Conservation (phyloP, 306 rosid genomes). For the Astragalus membranaceus region DNA sequence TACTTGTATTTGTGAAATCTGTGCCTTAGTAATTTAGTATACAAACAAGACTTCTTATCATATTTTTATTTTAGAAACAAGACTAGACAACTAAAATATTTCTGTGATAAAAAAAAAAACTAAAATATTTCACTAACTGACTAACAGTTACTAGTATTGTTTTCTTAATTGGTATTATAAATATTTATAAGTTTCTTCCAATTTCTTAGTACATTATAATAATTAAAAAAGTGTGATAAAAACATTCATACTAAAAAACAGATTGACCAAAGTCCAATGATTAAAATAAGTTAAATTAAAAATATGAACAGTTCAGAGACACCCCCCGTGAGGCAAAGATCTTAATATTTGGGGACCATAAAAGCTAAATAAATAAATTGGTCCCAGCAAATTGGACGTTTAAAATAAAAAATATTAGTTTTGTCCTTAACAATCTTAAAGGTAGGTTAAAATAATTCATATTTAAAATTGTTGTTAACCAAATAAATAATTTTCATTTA, state of each 20-base stretch:
- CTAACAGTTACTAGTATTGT: not conserved
- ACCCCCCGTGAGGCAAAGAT: not conserved
- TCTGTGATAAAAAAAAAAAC: too few species aligned
- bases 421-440: too few species aligned
- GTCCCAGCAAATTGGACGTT: too few species aligned
- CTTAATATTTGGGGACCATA: slow-evolving; percentile 5
- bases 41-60: not conserved
- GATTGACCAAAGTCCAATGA: not conserved
- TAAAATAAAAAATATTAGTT: too few species aligned
- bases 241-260: too few species aligned
- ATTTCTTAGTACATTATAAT: too few species aligned
- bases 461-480: too few species aligned
- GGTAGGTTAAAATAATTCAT: too few species aligned
- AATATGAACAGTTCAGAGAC: not conserved
- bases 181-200: not conserved
- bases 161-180: not conserved
- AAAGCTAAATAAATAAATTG: not conserved
- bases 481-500: too few species aligned
- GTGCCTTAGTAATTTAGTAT: not conserved
- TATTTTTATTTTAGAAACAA: not conserved
- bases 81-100: not conserved
- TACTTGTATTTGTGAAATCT: not conserved
- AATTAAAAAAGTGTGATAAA: too few species aligned
- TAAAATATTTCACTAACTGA: not conserved
- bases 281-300: not conserved